Conservation (phyloP, 1,284 basidiomycete genomes). For the Uromyces viciae-fabae region DNA sequence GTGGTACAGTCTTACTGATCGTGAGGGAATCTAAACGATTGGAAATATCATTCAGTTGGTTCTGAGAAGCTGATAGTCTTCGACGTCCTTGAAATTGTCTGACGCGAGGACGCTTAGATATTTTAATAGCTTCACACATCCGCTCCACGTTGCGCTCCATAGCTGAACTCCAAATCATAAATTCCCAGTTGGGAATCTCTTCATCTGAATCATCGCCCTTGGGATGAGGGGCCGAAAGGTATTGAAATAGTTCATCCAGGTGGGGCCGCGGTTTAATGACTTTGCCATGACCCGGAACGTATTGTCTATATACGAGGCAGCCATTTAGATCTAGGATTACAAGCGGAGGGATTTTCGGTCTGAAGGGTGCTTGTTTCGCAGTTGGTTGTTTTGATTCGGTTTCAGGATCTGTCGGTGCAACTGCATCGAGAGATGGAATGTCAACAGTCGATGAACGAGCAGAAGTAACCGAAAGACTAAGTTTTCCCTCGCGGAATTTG, state of each 20-base stretch:
- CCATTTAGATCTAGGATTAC: conserved; percentile 36
- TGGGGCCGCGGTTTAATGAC: conserved; percentile 19
- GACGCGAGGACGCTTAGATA: background rate
- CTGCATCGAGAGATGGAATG: too few relatives aligned
- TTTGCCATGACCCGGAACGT: background rate
- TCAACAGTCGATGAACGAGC: background rate
- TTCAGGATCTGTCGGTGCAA: background rate
- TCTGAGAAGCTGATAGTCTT: background rate
- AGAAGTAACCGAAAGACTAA: conserved; percentile 4
- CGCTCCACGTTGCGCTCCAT: conserved; percentile 71
- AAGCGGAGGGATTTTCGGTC: conserved; percentile 18
- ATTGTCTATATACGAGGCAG: background rate
- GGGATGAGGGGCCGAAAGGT: background rate
- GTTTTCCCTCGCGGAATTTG: background rate
- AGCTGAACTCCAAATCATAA: conserved; percentile 82
- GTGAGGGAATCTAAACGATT: conserved; percentile 21
- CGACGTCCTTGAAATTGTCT: background rate
- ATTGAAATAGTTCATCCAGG: conserved; percentile 26
- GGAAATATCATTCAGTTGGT: conserved; percentile 24
- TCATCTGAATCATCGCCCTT: background rate
- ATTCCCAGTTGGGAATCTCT: conserved; percentile 59
- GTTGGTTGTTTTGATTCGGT: background rate
- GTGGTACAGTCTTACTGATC: background rate
- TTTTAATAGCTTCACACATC: conserved; percentile 51
- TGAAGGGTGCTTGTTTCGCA: background rate